Conservation (phyloP, 2,329 filamentous ascomycete genomes). For the Acrocalymma vagum region DNA sequence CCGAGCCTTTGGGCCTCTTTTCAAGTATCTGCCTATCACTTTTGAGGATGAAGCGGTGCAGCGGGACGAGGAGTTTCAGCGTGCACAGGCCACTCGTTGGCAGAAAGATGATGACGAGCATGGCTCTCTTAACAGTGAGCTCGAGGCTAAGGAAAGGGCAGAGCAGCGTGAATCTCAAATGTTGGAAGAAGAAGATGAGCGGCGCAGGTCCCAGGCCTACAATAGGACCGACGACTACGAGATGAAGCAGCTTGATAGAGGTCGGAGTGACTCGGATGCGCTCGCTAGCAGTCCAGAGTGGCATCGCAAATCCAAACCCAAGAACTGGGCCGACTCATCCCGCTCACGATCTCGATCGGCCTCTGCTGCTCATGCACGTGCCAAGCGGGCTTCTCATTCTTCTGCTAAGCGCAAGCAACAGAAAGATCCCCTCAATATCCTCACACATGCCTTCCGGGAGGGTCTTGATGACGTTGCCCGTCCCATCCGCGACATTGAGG, state of each 20-base stretch:
- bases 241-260: constrained; percentile 34
- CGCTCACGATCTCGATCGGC: constrained; percentile 37
- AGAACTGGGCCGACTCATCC: constrained; percentile 41
- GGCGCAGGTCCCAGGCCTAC: constrained; percentile 17
- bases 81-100: constrained; percentile 76
- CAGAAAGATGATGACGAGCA: constrained; percentile 64
- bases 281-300: constrained; percentile 25
- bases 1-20: constrained; percentile 81
- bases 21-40: constrained; percentile 90
- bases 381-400: too few relatives aligned
- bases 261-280: constrained; percentile 10
- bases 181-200: constrained; percentile 37
- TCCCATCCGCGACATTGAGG: constrained; percentile 45
- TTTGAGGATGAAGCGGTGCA: constrained; percentile 93
- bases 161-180: constrained; percentile 44
- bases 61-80: constrained; percentile 88
- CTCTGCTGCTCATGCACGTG: constrained; percentile 18
- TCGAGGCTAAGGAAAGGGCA: constrained; percentile 36
- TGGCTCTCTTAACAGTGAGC: constrained; percentile 46
- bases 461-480: constrained; percentile 38
- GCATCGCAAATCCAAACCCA: constrained; percentile 23
- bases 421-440: constrained; percentile 35
- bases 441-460: constrained; percentile 34
- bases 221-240: constrained; percentile 32
- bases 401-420: constrained; percentile 20